Evolutionary conservation across 495 filamentous ascomycete genomes (phyloP).

Genomic region (Tuber melanosporum): DNA sequence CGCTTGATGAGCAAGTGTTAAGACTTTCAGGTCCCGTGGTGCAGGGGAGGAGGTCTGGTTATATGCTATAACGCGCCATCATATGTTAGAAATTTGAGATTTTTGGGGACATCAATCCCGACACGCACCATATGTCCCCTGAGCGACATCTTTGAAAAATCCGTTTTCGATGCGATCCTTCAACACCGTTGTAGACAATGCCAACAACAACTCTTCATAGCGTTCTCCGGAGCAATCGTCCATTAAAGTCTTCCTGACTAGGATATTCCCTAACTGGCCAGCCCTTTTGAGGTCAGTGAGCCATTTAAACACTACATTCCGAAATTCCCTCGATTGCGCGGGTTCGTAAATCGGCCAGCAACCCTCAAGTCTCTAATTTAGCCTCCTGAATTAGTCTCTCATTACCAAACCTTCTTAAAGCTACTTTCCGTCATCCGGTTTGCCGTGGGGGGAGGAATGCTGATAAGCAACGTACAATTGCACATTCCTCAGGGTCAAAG

Average conservation of each 20-base stretch:
- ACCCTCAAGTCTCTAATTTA: conserved; percentile 30
- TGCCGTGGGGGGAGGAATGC: background rate
- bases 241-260: conserved; percentile 35
- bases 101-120: background rate
- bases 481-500: conserved; percentile 40
- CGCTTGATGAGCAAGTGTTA: conserved; percentile 32
- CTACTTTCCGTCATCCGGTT: background rate
- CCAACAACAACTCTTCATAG: conserved; percentile 39
- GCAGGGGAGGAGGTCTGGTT: conserved; percentile 36
- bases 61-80: conserved; percentile 25
- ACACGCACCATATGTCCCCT: conserved; percentile 34
- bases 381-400: conserved; percentile 16
- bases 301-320: conserved; percentile 41
- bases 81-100: background rate
- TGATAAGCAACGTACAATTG: conserved; percentile 24
- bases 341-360: conserved; percentile 42
- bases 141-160: conserved; percentile 16
- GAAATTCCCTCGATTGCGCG: conserved; percentile 37
- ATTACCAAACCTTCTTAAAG: background rate
- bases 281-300: conserved; percentile 39
- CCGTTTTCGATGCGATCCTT: conserved; percentile 36
- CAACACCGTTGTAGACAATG: conserved; percentile 37
- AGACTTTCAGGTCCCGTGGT: conserved; percentile 13
- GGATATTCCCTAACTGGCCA: conserved; percentile 31
- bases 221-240: conserved; percentile 41